Conservation (phyloP, 345 rosid species). For the Brassica nigra region DNA sequence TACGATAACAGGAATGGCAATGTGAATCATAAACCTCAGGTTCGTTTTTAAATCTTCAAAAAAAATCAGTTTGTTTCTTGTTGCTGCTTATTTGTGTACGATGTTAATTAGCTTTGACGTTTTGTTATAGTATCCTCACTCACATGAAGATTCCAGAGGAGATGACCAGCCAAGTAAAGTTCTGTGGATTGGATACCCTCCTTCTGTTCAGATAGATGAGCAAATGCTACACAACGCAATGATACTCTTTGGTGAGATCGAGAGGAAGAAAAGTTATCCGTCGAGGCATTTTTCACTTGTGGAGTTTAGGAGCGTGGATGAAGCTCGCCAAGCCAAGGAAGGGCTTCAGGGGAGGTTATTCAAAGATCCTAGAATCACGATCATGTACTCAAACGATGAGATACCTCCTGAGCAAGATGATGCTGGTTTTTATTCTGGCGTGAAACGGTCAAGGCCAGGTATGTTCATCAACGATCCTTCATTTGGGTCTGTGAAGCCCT, state of each 20-base stretch:
- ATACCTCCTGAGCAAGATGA: conserved; percentile 70
- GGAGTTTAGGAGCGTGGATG: conserved; percentile 92
- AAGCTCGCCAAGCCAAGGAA: conserved; percentile 96
- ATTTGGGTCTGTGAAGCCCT: conserved; percentile 49
- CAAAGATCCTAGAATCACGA: conserved; percentile 86
- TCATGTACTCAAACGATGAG: conserved; percentile 80
- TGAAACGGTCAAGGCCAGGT: conserved; percentile 67
- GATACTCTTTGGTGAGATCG: conserved; percentile 98
- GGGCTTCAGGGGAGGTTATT: conserved; percentile 90
- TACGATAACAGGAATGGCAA: conserved; percentile 58
- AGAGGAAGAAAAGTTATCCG: conserved; percentile 78
- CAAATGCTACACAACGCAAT: conserved; percentile 96
- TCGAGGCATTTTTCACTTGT: conserved; percentile 84
- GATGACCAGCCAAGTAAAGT: conserved; percentile 82
- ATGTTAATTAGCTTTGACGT: conserved; percentile 11
- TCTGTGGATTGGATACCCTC: conserved; percentile 94
- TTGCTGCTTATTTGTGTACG: neutral
- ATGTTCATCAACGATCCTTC: conserved; percentile 48
- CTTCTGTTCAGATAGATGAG: conserved; percentile 85
- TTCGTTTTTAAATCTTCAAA: conserved; percentile 38
- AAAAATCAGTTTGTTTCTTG: conserved; percentile 15
- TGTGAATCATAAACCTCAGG: conserved; percentile 56
- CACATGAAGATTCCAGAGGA: conserved; percentile 54
- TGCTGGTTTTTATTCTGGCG: conserved; percentile 56
- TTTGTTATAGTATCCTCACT: conserved; percentile 50